Evolutionary conservation across 192 early-diverging fungal species (phyloP).

Genomic region (Paraglomus occultum): DNA sequence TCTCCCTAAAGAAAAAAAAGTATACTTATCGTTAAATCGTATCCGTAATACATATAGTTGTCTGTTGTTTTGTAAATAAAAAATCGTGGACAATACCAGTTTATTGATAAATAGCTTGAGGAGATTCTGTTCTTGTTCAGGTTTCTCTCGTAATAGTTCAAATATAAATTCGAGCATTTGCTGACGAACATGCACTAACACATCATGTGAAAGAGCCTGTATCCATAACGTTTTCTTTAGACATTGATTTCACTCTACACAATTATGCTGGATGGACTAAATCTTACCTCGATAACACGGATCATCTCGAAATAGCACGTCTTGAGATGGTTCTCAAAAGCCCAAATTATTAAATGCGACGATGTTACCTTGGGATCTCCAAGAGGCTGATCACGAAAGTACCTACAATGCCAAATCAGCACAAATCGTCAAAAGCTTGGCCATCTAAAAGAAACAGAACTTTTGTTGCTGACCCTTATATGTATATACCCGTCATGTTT

Average conservation of each 20-base stretch:
- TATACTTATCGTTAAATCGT: not conserved
- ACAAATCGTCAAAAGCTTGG: not conserved
- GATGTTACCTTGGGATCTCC: constrained; percentile 54
- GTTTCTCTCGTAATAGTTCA: constrained; percentile 78
- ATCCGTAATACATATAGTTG: not conserved
- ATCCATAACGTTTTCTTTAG: not conserved
- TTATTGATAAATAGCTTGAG: constrained; percentile 92
- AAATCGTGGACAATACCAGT: constrained; percentile 41
- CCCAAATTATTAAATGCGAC: constrained; percentile 85
- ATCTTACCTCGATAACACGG: constrained; percentile 75
- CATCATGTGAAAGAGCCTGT: constrained; percentile 80
- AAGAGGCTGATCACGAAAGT: constrained; percentile 90
- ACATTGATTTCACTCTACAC: not conserved
- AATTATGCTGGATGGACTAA: not conserved
- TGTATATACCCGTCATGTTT: not conserved
- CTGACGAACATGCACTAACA: constrained; percentile 78
- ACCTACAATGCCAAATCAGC: constrained; percentile 34
- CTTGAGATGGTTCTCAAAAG: constrained; percentile 93
- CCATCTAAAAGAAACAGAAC: constrained; percentile 7
- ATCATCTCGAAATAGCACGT: constrained; percentile 89
- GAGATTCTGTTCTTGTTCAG: constrained; percentile 96
- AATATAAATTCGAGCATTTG: constrained; percentile 75
- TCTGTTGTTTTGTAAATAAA: constrained; percentile 1
- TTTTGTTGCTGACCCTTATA: constrained; percentile 7
- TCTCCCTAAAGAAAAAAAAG: constrained; percentile 70